These are phyloP conservation scores for Lachnellula occidentalis DNA, from an alignment of 2,329 filamentous ascomycete species.

Conservation along the genomic window DNA sequence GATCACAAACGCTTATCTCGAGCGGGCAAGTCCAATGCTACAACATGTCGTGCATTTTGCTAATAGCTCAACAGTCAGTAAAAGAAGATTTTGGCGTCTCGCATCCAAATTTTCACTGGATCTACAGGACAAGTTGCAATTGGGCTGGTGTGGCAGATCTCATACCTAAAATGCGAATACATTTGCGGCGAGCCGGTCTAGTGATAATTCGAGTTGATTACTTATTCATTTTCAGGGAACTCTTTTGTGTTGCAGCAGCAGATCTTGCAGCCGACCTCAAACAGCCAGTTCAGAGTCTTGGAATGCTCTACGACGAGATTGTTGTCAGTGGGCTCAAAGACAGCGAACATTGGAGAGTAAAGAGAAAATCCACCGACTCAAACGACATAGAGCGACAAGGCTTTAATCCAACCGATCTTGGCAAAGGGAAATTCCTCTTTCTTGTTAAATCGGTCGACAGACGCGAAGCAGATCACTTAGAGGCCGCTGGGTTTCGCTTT, in stretches of 20 bases:
- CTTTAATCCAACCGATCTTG: conserved; percentile 35
- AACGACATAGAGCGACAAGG: conserved; percentile 51
- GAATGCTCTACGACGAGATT: conserved; percentile 71
- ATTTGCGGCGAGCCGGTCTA: conserved; percentile 50
- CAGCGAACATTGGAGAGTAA: conserved; percentile 7
- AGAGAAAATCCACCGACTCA: conserved; percentile 1
- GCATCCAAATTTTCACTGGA: conserved; percentile 82
- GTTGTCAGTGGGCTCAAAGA: conserved; percentile 53
- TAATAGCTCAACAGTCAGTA: conserved; percentile 40
- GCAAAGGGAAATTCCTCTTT: conserved; percentile 75
- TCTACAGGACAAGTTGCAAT: conserved; percentile 73
- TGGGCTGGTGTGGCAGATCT: conserved; percentile 66
- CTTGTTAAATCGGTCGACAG: conserved; percentile 60
- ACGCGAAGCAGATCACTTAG: conserved; percentile 57
- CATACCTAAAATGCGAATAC: conserved; percentile 65
- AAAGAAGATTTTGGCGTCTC: conserved; percentile 70
- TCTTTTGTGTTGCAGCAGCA: conserved; percentile 75
- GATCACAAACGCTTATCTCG: conserved; percentile 72
- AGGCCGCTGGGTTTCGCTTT: conserved; percentile 73
- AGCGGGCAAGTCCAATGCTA: conserved; percentile 43
- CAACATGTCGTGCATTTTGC: not conserved
- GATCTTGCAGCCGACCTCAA: conserved; percentile 65
- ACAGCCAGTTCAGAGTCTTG: conserved; percentile 56
- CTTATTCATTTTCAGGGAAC: conserved; percentile 70
- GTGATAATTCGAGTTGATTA: conserved; percentile 47